Conservation (phyloP, 805 yeast genomes). For the Debaryomyces hansenii region DNA sequence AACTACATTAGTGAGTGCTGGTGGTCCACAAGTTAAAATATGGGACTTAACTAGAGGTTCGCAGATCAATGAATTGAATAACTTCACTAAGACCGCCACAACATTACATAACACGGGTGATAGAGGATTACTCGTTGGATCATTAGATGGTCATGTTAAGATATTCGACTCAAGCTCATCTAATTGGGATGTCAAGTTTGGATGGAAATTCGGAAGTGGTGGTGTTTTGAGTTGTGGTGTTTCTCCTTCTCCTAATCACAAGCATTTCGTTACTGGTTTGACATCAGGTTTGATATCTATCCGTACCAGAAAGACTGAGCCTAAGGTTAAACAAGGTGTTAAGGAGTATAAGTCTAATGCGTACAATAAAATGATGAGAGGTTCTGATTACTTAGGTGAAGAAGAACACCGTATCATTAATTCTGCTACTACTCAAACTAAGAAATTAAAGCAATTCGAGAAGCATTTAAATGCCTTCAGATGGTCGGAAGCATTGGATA, state of each 20-base stretch:
- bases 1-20: constrained; percentile 76
- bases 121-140: constrained; percentile 85
- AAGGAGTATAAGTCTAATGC: constrained; percentile 56
- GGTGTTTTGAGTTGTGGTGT: constrained; percentile 89
- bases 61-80: constrained; percentile 69
- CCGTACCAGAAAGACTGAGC: constrained; percentile 77
- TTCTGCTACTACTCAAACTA: constrained; percentile 51
- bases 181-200: constrained; percentile 87
- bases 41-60: constrained; percentile 89
- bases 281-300: constrained; percentile 87
- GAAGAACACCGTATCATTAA: constrained; percentile 72
- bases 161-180: constrained; percentile 76
- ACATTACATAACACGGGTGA: constrained; percentile 73
- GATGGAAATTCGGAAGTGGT: constrained; percentile 91
- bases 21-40: constrained; percentile 78
- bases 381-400: constrained; percentile 88
- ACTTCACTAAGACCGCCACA: constrained; percentile 93
- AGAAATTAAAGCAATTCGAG: constrained; percentile 79
- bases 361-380: constrained; percentile 82
- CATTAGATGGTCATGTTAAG: constrained; percentile 96
- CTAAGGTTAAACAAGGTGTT: constrained; percentile 52
- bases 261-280: constrained; percentile 90
- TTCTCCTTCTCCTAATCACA: constrained; percentile 67
- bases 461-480: constrained; percentile 80
- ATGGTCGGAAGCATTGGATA: constrained; percentile 91